phyloP scores from a whole-genome alignment of 2,329 filamentous ascomycete genomes.

The Tympanopsis confertula region DNA sequence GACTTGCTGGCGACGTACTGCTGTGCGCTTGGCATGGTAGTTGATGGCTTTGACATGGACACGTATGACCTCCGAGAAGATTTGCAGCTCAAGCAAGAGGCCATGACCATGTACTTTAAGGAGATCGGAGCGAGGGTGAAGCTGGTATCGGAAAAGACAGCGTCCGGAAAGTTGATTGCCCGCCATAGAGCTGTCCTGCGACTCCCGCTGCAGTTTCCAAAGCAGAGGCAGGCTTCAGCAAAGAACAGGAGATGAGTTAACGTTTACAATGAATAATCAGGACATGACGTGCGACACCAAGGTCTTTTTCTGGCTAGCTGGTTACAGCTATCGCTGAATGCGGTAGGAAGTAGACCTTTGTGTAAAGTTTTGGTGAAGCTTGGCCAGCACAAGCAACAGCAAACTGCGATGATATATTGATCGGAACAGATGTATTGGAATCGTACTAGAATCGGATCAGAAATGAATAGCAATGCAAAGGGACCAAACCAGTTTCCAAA shows the following conservation, averaged over 20 bases:
- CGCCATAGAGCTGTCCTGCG: slow-evolving; percentile 55
- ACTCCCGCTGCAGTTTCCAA: slow-evolving; percentile 75
- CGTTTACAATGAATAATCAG: background rate
- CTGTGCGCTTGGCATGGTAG: slow-evolving; percentile 57
- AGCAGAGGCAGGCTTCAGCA: slow-evolving; percentile 20
- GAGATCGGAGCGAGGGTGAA: slow-evolving; percentile 65
- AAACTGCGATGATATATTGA: too few species aligned
- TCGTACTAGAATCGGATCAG: too few species aligned
- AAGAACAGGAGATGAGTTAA: background rate
- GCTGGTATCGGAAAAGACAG: slow-evolving; percentile 46
- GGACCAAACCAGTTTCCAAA: too few species aligned
- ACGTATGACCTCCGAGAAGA: slow-evolving; percentile 61
- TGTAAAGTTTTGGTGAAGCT: too few species aligned
- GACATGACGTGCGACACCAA: too few species aligned
- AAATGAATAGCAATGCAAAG: too few species aligned
- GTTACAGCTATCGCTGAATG: too few species aligned
- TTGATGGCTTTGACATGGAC: slow-evolving; percentile 66
- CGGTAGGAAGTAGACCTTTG: too few species aligned
- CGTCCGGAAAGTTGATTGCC: slow-evolving; percentile 40
- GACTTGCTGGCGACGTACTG: slow-evolving; percentile 66
- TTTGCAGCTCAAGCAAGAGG: slow-evolving; percentile 58
- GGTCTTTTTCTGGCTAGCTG: too few species aligned
- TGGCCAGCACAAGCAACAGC: too few species aligned
- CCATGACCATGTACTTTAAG: slow-evolving; percentile 60
- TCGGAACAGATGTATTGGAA: too few species aligned